Evolutionary conservation across 1,139 yeast genomes (phyloP), one percentile per base, ranked within the genome.

Genomic region (Meyerozyma elateridarum): DNA sequence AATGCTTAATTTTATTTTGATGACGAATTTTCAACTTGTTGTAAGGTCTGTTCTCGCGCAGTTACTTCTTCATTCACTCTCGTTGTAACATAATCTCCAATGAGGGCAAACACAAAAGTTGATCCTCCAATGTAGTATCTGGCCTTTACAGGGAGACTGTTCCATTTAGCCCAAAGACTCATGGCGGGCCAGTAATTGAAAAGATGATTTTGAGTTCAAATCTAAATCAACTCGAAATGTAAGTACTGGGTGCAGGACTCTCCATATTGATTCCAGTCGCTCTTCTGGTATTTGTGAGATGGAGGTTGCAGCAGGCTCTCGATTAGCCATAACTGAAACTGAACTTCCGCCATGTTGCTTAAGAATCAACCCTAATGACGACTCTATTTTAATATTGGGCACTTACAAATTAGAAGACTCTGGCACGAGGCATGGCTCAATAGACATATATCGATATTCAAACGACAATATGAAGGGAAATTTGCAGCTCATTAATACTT

Each of bases 261-360:
- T n/a, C n/a, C n/a, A n/a, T n/a, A n/a, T n/a, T n/a, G n/a, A n/a
- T n/a, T n/a, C n/a, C n/a, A n/a, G n/a, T n/a, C n/a, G n/a, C n/a
- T n/a, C n/a, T n/a, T n/a, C n/a, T n/a, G n/a, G n/a, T n/a, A n/a
- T n/a, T n/a, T n/a, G n/a, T 15, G 27, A 11, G 15, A 24, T 24
- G 27, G 27, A 8, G 8, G 9, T 6, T 2, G 18, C 9, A n/a
- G n/a, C 2, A 4, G 27, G 41, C 38, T 36, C 44, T 32, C 39
- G 66, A 32, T 28, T 52, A 8, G 49, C 56, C 8, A 39, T 51
- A 2, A 48, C 63, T 7, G 58, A 53, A 26, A 68, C 88, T 0
- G 56, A 59, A 2, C 59, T 79, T 4, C 97, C 97, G 0, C 96
- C 97, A 1, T 91, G 97, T 51, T 80, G 88, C 35, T 56, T 89